These are phyloP conservation scores for Carex myosuroides DNA, from an alignment of 176 grass and related monocot species.

Conservation along the genomic window DNA sequence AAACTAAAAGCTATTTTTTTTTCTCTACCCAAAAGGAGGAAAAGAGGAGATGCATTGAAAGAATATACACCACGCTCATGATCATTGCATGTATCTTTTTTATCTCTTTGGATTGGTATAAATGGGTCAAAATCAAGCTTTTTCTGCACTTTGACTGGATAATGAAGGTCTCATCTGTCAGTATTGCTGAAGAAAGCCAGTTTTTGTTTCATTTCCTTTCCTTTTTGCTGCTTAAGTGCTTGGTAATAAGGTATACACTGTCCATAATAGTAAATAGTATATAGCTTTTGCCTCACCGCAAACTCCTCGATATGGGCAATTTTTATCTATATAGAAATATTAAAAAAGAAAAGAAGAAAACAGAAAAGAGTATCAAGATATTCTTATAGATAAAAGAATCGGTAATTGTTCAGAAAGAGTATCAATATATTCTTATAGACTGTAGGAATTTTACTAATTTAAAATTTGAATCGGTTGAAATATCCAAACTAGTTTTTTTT, in stretches of 20 bases:
- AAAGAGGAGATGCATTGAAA: constrained; percentile 4
- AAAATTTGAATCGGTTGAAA: no score
- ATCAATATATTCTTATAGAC: no score
- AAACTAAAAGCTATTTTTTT: constrained; percentile 12
- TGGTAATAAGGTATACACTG: background rate
- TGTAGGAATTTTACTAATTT: no score
- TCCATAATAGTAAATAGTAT: no score
- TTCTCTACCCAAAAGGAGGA: background rate
- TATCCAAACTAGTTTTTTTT: no score
- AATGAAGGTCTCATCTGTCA: background rate
- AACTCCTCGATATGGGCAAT: no score
- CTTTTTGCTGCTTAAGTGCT: constrained; percentile 2
- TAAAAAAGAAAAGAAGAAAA: no score
- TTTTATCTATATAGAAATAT: no score
- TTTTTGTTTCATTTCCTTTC: background rate
- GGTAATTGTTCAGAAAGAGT: no score
- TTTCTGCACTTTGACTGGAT: constrained; percentile 14
- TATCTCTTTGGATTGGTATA: constrained; percentile 1
- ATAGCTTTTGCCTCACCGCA: no score
- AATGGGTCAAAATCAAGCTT: constrained; percentile 1
- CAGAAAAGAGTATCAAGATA: no score
- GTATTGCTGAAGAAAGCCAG: background rate
- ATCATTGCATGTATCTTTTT: constrained; percentile 13
- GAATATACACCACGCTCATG: constrained; percentile 20
- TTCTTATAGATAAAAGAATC: no score